Base-by-base conservation (phyloP, 768 basidiomycete species). In the Pulveroboletus sp. region DNA sequence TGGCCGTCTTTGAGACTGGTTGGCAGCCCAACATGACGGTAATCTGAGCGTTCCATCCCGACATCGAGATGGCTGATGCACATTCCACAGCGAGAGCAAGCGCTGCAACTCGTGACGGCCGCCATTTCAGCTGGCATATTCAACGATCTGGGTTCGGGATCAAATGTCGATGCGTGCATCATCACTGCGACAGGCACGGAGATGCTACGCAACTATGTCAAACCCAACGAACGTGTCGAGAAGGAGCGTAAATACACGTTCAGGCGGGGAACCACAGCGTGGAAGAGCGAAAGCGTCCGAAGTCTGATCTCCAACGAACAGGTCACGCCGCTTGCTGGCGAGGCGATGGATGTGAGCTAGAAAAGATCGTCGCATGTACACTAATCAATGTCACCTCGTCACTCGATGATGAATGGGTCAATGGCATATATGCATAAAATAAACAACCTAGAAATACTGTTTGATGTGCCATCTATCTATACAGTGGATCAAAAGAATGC, bases 81-180 rank as follows among this genome's bases (percentile, higher is more conserved):
- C 47, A 45, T 43, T 46, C 12, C 21, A 32, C 67, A 94, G 89
- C 80, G 89, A 34, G 79, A 81, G 35, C 85, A 87, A 21, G 95
- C 93, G 3, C 79, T 98, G 41, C 72, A 74, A 6, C 76, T 98
- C 17, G 94, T 97, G 32, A 82, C 86, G 49, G 77, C 82, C 33
- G 94, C 97, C 39, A 84, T 99, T 60, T 84, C 87, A 20, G 90
- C 92, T 2, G 97, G 97, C 79, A 94, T 99, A 65, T 98, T 97
- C 81, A 98, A 99, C 74, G 97, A 99, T 74, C 82, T 98, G 29
- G 97, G 97, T 4, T 97, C 95, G 1, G 97, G 97, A 36, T 94
- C 91, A n/a, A 98, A 99, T 66, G 82, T 98, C 60, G 97, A 99
- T 68, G 95, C 94, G 1, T 95, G 94, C 67, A 80, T 98, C 57